phyloP scores from a whole-genome alignment of 306 rosid species.

The Corylus heterophylla region DNA sequence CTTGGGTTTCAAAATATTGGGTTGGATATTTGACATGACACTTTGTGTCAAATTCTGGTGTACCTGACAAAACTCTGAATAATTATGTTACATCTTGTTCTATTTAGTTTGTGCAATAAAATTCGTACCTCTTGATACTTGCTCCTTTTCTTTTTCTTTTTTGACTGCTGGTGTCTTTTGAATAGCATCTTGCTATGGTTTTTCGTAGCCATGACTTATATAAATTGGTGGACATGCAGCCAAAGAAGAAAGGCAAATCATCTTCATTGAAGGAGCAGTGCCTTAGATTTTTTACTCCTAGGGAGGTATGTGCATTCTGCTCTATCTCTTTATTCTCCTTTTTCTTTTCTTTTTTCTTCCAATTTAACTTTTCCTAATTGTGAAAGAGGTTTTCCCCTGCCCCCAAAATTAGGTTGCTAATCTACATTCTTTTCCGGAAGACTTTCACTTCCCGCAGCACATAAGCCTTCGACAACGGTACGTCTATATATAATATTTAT shows the following conservation, averaged over 20 bases:
- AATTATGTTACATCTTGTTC: neutral
- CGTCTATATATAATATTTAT: conserved; percentile 3
- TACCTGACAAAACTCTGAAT: neutral
- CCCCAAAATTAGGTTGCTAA: conserved; percentile 67
- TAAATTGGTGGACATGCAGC: conserved; percentile 49
- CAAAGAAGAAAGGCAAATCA: conserved; percentile 63
- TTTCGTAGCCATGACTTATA: conserved; percentile 7
- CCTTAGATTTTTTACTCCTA: conserved; percentile 83
- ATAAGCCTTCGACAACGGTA: conserved; percentile 87
- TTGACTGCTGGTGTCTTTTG: neutral
- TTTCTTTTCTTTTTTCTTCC: neutral
- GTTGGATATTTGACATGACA: neutral
- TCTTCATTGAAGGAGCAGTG: conserved; percentile 66
- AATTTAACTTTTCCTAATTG: neutral
- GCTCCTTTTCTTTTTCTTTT: no score
- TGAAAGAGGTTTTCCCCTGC: neutral
- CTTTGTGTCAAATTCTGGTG: neutral
- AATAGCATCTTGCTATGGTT: neutral
- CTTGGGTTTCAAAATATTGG: neutral
- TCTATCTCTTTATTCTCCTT: neutral
- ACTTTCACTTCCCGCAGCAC: conserved; percentile 73
- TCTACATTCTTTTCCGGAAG: conserved; percentile 80
- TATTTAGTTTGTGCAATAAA: neutral
- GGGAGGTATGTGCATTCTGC: conserved; percentile 63
- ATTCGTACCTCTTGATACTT: neutral